Conservation (phyloP, 306 rosid species). For the Fragaria iinumae region DNA sequence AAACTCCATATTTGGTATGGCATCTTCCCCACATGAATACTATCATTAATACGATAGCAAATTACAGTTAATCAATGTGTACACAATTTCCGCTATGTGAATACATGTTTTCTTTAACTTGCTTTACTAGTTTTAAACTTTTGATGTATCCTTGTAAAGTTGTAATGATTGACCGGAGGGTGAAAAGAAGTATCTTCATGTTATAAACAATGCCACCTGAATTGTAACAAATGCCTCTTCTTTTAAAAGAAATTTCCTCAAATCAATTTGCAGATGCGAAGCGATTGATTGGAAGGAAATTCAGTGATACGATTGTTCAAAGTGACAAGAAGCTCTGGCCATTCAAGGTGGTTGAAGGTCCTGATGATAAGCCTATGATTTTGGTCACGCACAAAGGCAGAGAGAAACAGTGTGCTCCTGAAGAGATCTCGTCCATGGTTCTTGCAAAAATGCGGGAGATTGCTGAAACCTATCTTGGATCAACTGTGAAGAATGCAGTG, state of each 20-base stretch:
- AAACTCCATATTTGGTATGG: not conserved
- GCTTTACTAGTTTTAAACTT: not conserved
- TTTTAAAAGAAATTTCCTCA: not conserved
- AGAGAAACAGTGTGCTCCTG: not conserved
- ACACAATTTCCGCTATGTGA: no score
- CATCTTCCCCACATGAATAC: no score
- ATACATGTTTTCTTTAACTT: no score
- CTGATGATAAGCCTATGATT: not conserved
- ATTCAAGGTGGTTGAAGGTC: not conserved
- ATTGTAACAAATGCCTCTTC: no score
- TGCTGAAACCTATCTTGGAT: conserved; percentile 1
- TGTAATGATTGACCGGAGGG: not conserved
- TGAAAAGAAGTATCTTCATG: not conserved
- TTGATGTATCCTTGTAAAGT: not conserved
- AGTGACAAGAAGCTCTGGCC: not conserved
- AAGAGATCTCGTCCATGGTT: not conserved
- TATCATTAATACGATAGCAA: no score
- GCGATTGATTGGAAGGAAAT: not conserved
- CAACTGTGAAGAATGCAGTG: conserved; percentile 1
- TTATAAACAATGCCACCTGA: not conserved
- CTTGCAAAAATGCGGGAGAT: not conserved
- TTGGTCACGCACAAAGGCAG: not conserved
- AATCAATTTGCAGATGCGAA: not conserved
- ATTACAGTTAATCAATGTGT: no score
- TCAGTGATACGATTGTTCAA: not conserved